Evolutionary conservation across 2,329 filamentous ascomycete species (phyloP).

Genomic region (Metarhizium album): DNA sequence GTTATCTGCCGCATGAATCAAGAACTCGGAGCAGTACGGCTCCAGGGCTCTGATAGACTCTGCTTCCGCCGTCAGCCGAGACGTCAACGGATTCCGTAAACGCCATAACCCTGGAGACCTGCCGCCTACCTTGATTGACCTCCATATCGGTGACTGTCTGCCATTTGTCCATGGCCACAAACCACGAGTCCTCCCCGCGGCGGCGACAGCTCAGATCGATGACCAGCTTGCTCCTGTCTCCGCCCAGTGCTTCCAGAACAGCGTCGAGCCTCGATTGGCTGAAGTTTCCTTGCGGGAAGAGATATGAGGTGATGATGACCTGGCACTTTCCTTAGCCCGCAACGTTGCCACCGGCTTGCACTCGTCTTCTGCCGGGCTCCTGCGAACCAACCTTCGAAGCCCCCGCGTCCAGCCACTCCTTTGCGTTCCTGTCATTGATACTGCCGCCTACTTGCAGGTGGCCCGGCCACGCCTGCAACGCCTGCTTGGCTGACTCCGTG

Average conservation of each 20-base stretch:
- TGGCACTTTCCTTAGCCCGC: slow-evolving; percentile 27
- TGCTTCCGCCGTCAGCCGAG: slow-evolving; percentile 23
- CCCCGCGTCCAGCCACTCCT: slow-evolving; percentile 74
- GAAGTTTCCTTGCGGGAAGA: slow-evolving; percentile 79
- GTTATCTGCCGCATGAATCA: slow-evolving; percentile 94
- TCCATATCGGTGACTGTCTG: slow-evolving; percentile 97
- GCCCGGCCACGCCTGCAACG: slow-evolving; percentile 66
- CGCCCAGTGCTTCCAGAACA: slow-evolving; percentile 61
- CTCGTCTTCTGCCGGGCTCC: slow-evolving; percentile 10
- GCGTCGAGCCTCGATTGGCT: slow-evolving; percentile 64
- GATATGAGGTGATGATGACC: slow-evolving; percentile 94
- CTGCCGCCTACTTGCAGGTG: slow-evolving; percentile 89
- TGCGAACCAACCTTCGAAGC: slow-evolving; percentile 65
- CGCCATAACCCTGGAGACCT: neutral
- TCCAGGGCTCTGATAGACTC: slow-evolving; percentile 73
- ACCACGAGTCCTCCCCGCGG: slow-evolving; percentile 64
- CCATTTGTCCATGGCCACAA: slow-evolving; percentile 99
- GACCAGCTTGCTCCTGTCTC: slow-evolving; percentile 72
- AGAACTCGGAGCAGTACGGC: slow-evolving; percentile 89
- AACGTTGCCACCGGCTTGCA: slow-evolving; percentile 8
- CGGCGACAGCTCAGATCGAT: slow-evolving; percentile 89
- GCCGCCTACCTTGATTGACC: slow-evolving; percentile 61
- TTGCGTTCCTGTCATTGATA: slow-evolving; percentile 76
- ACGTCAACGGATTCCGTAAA: neutral
- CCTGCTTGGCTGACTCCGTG: slow-evolving; percentile 65